These are phyloP conservation scores for Cryptococcus hybrid DNA, from an alignment of 1,284 basidiomycete species.

Conservation along the genomic window DNA sequence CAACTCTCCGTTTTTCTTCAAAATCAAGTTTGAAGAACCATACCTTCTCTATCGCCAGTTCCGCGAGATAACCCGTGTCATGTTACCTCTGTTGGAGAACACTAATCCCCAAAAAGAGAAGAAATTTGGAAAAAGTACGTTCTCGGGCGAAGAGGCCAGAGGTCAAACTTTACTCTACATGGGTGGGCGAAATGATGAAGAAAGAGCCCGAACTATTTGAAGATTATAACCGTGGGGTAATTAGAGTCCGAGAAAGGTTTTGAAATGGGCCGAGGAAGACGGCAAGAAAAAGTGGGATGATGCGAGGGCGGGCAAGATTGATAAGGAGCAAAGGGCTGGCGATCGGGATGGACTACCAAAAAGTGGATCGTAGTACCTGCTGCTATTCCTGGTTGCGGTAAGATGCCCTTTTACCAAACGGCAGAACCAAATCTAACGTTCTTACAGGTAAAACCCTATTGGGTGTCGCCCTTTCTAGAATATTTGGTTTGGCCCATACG, in stretches of 20 bases:
- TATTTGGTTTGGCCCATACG: slow-evolving; percentile 83
- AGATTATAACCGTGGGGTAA: slow-evolving; percentile 68
- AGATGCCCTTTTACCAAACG: slow-evolving; percentile 35
- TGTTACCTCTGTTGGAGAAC: slow-evolving; percentile 55
- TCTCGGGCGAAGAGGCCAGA: slow-evolving; percentile 47
- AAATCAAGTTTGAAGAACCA: slow-evolving; percentile 98
- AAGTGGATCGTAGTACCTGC: slow-evolving; percentile 86
- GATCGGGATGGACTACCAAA: slow-evolving; percentile 47
- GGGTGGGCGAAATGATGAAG: slow-evolving; percentile 60
- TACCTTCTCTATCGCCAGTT: slow-evolving; percentile 99
- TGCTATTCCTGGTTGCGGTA: slow-evolving; percentile 89
- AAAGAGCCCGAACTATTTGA: slow-evolving; percentile 63
- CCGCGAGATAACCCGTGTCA: slow-evolving; percentile 84
- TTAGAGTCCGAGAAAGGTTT: slow-evolving; percentile 77
- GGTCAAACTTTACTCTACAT: slow-evolving; percentile 51
- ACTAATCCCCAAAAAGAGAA: slow-evolving; percentile 2
- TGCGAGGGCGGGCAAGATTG: slow-evolving; percentile 45
- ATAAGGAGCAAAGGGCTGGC: slow-evolving; percentile 11
- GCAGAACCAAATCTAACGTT: neutral
- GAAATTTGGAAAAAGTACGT: slow-evolving; percentile 39
- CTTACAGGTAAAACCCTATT: slow-evolving; percentile 80
- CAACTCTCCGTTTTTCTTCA: slow-evolving; percentile 95
- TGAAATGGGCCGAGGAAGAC: slow-evolving; percentile 64
- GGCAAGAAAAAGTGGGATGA: slow-evolving; percentile 54
- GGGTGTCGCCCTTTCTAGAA: slow-evolving; percentile 68